phyloP scores from a whole-genome alignment of 345 rosid species.

The Raphanus raphanistrum region DNA sequence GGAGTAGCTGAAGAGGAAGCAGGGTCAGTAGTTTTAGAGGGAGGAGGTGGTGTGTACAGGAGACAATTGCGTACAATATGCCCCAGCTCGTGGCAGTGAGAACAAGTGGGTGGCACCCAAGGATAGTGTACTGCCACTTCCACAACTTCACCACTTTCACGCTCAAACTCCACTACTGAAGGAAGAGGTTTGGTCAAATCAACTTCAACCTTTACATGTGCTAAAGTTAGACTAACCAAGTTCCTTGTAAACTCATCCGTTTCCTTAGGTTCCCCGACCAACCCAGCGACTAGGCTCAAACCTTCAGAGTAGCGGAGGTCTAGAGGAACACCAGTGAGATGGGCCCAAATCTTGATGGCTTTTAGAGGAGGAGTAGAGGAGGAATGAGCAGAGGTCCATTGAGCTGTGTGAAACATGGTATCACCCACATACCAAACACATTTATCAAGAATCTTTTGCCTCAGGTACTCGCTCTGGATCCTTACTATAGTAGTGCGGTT shows the following conservation, averaged over 20 bases:
- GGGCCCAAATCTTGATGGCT: too few species aligned
- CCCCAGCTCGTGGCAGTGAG: not conserved
- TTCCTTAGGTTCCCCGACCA: not conserved
- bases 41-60: too few species aligned
- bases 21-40: not conserved
- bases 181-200: not conserved
- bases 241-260: not conserved
- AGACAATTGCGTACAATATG: not conserved
- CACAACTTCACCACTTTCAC: not conserved
- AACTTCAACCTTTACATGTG: not conserved
- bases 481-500: too few species aligned
- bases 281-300: not conserved
- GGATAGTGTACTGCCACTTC: not conserved
- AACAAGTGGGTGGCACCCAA: not conserved
- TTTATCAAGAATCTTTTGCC: not conserved
- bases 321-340: not conserved
- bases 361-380: too few species aligned
- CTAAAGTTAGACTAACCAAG: not conserved
- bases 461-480: too few species aligned
- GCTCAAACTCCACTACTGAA: not conserved
- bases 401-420: too few species aligned
- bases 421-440: too few species aligned
- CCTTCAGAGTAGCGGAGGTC: not conserved
- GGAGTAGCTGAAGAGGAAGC: too few species aligned
- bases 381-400: too few species aligned